Conservation (phyloP, 441 rosid species). For the Euphorbia celastroides region DNA sequence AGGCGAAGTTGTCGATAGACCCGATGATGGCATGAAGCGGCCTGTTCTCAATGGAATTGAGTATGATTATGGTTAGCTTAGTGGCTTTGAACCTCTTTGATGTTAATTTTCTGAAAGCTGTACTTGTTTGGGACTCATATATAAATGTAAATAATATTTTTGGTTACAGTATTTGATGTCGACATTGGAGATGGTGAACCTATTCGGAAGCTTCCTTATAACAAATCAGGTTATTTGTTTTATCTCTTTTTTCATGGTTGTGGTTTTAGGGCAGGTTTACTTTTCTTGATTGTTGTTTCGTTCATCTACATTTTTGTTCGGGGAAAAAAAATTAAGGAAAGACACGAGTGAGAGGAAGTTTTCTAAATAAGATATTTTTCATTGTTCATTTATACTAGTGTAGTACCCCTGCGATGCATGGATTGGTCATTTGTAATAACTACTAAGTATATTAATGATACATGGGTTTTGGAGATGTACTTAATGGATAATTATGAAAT, state of each 20-base stretch:
- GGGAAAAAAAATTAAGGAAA: too few relatives aligned
- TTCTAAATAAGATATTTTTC: too few relatives aligned
- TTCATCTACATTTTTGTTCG: too few relatives aligned
- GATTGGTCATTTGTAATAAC: too few relatives aligned
- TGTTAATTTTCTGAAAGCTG: slow-evolving; percentile 1
- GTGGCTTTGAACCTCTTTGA: slow-evolving; percentile 11
- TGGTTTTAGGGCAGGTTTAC: not conserved
- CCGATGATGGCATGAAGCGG: slow-evolving; percentile 65
- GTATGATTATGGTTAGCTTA: slow-evolving; percentile 73
- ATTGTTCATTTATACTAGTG: too few relatives aligned
- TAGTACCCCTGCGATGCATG: too few relatives aligned
- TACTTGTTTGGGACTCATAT: not conserved
- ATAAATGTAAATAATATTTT: slow-evolving; percentile 5
- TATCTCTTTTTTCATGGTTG: not conserved
- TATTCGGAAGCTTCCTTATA: slow-evolving; percentile 86
- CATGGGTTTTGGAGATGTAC: too few relatives aligned
- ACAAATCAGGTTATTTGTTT: slow-evolving; percentile 64
- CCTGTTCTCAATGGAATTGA: slow-evolving; percentile 63
- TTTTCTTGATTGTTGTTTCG: not conserved
- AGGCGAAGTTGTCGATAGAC: slow-evolving; percentile 99
- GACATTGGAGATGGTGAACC: slow-evolving; percentile 99
- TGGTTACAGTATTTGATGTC: slow-evolving; percentile 85
- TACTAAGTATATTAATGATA: too few relatives aligned
- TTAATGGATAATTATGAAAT: too few relatives aligned
- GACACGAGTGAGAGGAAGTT: too few relatives aligned